phyloP scores from a whole-genome alignment of 75 land plant species.

The Cunninghamia lanceolata region DNA sequence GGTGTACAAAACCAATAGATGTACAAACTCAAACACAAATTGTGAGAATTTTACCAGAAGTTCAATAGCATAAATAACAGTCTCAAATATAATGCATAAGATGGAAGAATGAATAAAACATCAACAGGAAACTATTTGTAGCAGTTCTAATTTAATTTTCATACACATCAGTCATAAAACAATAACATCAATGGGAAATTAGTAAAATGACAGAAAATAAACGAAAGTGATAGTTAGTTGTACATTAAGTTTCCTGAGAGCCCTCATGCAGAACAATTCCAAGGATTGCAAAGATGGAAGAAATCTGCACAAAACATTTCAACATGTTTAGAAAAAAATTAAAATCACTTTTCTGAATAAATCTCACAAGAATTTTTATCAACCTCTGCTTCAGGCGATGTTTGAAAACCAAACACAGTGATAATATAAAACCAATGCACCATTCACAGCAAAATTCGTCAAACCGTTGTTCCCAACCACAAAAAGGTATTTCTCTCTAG shows the following conservation, averaged over 20 bases:
- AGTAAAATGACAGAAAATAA: neutral
- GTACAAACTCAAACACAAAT: neutral
- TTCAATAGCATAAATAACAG: neutral
- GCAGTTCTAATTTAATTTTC: neutral
- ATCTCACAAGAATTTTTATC: too few species aligned
- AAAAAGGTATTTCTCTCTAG: too few species aligned
- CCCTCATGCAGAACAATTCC: constrained; percentile 56
- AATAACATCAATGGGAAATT: too few species aligned
- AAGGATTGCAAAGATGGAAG: constrained; percentile 77
- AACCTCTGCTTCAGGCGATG: too few species aligned
- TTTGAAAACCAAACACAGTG: too few species aligned
- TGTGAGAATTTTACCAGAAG: neutral
- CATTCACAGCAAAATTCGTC: too few species aligned
- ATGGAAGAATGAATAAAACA: too few species aligned
- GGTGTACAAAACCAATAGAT: too few species aligned
- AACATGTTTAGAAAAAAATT: constrained; percentile 7
- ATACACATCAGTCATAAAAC: neutral
- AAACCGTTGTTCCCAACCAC: too few species aligned
- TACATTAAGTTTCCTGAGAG: constrained; percentile 62
- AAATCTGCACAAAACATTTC: constrained; percentile 46
- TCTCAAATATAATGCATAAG: neutral
- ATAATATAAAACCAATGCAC: too few species aligned
- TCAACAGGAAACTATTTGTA: neutral
- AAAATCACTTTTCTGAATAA: constrained; percentile 1
- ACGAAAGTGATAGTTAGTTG: constrained; percentile 38